Percentiles rank a stretch among this genome's conserved stretches.
Evolutionary conservation across 2,329 filamentous ascomycete genomes (phyloP).

Genomic region (Alternaria triticina): DNA sequence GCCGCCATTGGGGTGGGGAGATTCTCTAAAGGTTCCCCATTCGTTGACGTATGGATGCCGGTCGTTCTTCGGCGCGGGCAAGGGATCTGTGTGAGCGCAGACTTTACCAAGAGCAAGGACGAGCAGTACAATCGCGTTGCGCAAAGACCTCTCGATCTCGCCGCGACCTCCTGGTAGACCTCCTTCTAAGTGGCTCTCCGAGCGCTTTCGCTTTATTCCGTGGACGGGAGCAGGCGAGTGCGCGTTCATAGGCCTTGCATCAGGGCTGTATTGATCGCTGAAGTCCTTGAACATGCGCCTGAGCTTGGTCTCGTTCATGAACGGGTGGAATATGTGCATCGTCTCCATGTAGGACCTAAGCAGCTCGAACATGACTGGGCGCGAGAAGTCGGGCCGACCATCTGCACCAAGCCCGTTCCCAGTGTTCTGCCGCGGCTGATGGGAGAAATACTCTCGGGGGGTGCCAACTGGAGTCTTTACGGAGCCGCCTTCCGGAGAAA

Average conservation of each 20-base stretch:
- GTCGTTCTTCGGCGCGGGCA: slow-evolving; percentile 65
- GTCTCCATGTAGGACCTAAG: slow-evolving; percentile 63
- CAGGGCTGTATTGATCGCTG: slow-evolving; percentile 42
- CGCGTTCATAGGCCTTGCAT: slow-evolving; percentile 22
- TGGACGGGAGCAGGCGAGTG: slow-evolving; percentile 30
- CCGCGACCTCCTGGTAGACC: slow-evolving; percentile 33
- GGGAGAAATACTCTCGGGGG: slow-evolving; percentile 38
- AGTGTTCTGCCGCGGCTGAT: background rate
- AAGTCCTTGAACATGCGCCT: slow-evolving; percentile 60
- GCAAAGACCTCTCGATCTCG: slow-evolving; percentile 42
- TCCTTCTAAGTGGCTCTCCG: slow-evolving; percentile 33
- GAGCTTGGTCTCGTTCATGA: slow-evolving; percentile 63
- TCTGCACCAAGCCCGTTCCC: slow-evolving; percentile 60
- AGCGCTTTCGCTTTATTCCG: slow-evolving; percentile 44
- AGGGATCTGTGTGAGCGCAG: slow-evolving; percentile 59
- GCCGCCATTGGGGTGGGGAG: slow-evolving; percentile 48
- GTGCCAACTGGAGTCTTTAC: slow-evolving; percentile 29
- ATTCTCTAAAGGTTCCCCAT: slow-evolving; percentile 37
- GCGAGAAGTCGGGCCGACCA: slow-evolving; percentile 62
- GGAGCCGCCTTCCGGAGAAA: slow-evolving; percentile 46
- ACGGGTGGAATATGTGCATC: slow-evolving; percentile 69
- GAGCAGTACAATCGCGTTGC: slow-evolving; percentile 79
- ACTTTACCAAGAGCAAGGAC: slow-evolving; percentile 88
- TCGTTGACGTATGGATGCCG: slow-evolving; percentile 26
- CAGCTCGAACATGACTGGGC: slow-evolving; percentile 57